A percentile compares a stretch with the other conserved stretches of the same genome.
phyloP scores from a whole-genome alignment of 345 rosid genomes.

The Corymbia maculata region DNA sequence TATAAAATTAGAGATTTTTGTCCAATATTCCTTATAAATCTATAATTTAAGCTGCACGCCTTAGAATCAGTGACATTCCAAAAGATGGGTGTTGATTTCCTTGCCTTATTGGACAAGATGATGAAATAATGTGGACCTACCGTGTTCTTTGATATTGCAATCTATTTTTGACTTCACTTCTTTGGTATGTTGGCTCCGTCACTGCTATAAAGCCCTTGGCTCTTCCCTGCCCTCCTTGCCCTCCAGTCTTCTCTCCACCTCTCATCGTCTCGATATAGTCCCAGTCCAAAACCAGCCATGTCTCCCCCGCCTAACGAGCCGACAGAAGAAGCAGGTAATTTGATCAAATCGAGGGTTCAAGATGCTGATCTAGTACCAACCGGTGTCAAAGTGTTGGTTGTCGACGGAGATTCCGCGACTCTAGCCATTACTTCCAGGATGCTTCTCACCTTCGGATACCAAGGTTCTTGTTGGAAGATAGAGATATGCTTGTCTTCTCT shows the following conservation, averaged over 20 bases:
- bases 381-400: neutral
- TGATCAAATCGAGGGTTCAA: neutral
- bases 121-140: neutral
- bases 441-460: slow-evolving; percentile 26
- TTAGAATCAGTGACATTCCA: neutral
- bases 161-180: neutral
- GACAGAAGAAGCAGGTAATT: neutral
- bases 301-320: neutral
- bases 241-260: neutral
- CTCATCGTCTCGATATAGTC: neutral
- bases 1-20: neutral
- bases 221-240: neutral
- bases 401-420: slow-evolving; percentile 24
- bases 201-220: neutral
- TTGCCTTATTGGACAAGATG: neutral
- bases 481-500: neutral
- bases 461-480: slow-evolving; percentile 13
- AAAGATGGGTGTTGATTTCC: neutral
- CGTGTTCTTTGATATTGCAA: neutral
- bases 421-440: slow-evolving; percentile 19
- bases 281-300: neutral
- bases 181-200: neutral
- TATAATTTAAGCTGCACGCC: neutral
- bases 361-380: neutral
- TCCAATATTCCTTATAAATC: neutral